Conservation (phyloP, 2,329 filamentous ascomycete species). For the Phialemonium atrogriseum region DNA sequence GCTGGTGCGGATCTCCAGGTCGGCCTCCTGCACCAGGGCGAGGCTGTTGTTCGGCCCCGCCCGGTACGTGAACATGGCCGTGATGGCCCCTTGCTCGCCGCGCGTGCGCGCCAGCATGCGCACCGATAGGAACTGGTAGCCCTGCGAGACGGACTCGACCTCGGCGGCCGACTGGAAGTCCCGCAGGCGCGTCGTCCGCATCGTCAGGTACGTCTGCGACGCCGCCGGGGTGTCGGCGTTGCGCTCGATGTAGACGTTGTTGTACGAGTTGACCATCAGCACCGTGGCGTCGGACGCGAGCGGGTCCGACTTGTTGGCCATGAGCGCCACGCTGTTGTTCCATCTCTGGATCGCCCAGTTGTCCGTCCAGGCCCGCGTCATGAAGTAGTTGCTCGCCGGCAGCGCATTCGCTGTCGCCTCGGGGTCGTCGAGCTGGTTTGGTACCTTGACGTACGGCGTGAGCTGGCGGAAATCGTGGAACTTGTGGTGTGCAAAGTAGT, state of each 20-base stretch:
- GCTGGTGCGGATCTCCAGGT: constrained; percentile 30
- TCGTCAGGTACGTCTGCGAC: constrained; percentile 17
- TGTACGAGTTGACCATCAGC: constrained; percentile 28
- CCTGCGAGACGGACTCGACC: constrained; percentile 18
- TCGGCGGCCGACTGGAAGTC: constrained; percentile 20
- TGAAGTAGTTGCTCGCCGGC: constrained; percentile 23
- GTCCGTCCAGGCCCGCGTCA: constrained; percentile 17
- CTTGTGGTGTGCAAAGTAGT: constrained; percentile 25
- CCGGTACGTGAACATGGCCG: constrained; percentile 26
- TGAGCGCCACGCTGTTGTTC: constrained; percentile 23
- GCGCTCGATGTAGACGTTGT: constrained; percentile 31
- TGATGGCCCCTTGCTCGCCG: constrained; percentile 21
- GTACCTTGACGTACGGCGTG: constrained; percentile 19
- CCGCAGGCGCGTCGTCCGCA: constrained; percentile 11
- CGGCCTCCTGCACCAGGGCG: constrained; percentile 15
- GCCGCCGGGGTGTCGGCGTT: constrained; percentile 20
- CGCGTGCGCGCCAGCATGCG: constrained; percentile 23
- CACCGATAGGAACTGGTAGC: constrained; percentile 21
- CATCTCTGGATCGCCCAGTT: constrained; percentile 25
- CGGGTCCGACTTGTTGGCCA: constrained; percentile 10
- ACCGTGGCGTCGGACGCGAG: constrained; percentile 21
- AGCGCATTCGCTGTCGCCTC: constrained; percentile 18
- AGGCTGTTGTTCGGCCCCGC: constrained; percentile 13
- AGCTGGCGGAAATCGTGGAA: constrained; percentile 30
- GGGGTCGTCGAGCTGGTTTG: constrained; percentile 17